Evolutionary conservation across 257 asterid species (phyloP).

Genomic region (Fraxinus quadrangulata): DNA sequence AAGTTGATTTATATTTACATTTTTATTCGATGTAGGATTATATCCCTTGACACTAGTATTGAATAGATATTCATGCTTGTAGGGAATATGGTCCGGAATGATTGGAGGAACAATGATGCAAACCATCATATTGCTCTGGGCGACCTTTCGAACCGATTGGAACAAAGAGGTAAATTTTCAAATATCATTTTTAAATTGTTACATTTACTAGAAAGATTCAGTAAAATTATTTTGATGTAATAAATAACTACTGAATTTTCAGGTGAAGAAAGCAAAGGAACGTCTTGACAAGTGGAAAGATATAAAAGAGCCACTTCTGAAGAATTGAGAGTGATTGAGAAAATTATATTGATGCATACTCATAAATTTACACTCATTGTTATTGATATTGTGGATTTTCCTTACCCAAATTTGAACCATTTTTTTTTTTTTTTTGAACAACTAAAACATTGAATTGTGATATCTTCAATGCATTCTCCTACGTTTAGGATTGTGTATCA

Average conservation of each 20-base stretch:
- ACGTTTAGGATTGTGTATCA: too few species aligned
- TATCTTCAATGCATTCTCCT: too few species aligned
- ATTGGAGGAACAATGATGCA: conserved; percentile 88
- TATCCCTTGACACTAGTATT: too few species aligned
- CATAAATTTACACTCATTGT: too few species aligned
- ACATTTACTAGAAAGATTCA: not conserved
- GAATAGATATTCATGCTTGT: not conserved
- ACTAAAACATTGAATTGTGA: too few species aligned
- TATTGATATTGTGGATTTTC: too few species aligned
- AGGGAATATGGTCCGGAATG: conserved; percentile 93
- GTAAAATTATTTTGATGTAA: not conserved
- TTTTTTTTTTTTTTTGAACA: too few species aligned
- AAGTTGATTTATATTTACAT: too few species aligned
- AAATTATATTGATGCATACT: too few species aligned
- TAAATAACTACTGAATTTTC: not conserved
- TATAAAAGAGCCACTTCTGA: conserved; percentile 46
- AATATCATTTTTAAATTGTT: not conserved
- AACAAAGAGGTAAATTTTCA: conserved; percentile 52
- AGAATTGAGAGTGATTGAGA: conserved; percentile 1
- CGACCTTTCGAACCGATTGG: conserved; percentile 71
- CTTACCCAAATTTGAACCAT: too few species aligned
- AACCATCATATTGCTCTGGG: conserved; percentile 72
- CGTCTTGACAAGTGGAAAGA: conserved; percentile 68
- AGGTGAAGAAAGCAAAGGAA: conserved; percentile 71
- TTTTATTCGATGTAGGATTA: too few species aligned